These are phyloP conservation scores for Hypoxylon rubiginosum DNA, from an alignment of 2,329 filamentous ascomycete genomes.

Conservation along the genomic window DNA sequence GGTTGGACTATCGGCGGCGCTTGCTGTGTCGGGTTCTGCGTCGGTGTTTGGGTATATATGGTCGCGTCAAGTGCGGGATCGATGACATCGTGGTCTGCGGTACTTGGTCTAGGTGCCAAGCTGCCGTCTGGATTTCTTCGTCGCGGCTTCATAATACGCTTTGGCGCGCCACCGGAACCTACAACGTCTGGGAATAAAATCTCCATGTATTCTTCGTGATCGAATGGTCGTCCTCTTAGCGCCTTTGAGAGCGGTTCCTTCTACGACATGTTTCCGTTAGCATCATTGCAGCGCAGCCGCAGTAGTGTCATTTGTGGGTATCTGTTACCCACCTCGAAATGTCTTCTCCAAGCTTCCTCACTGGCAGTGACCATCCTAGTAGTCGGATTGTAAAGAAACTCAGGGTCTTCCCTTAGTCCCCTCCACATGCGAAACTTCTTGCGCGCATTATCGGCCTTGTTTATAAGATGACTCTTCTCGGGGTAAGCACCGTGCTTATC, in stretches of 20 bases:
- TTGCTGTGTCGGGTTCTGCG: slow-evolving; percentile 39
- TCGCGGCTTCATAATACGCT: slow-evolving; percentile 69
- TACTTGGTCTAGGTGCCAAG: slow-evolving; percentile 60
- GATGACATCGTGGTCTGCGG: slow-evolving; percentile 61
- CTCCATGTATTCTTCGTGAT: slow-evolving; percentile 72
- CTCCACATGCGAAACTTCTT: slow-evolving; percentile 74
- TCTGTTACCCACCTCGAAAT: slow-evolving; percentile 65
- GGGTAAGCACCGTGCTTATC: slow-evolving; percentile 69
- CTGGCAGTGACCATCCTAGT: slow-evolving; percentile 66
- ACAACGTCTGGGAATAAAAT: slow-evolving; percentile 72
- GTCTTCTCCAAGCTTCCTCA: slow-evolving; percentile 69
- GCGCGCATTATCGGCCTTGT: slow-evolving; percentile 73
- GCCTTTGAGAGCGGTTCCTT: slow-evolving; percentile 70
- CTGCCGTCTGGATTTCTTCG: slow-evolving; percentile 62
- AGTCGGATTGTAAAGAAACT: slow-evolving; percentile 67
- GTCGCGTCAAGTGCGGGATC: slow-evolving; percentile 46
- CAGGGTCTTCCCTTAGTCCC: slow-evolving; percentile 68
- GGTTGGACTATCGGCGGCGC: slow-evolving; percentile 41
- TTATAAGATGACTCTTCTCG: slow-evolving; percentile 73
- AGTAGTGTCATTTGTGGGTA: background rate
- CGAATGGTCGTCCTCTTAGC: slow-evolving; percentile 69
- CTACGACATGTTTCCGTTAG: slow-evolving; percentile 51
- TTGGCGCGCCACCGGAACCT: slow-evolving; percentile 70
- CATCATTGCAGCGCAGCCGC: background rate
- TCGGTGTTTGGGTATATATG: slow-evolving; percentile 41